A percentile compares a stretch with the other conserved stretches of the same genome.
Evolutionary conservation across 2,329 filamentous ascomycete genomes (phyloP).

Genomic region (Fusarium fracticaudum): DNA sequence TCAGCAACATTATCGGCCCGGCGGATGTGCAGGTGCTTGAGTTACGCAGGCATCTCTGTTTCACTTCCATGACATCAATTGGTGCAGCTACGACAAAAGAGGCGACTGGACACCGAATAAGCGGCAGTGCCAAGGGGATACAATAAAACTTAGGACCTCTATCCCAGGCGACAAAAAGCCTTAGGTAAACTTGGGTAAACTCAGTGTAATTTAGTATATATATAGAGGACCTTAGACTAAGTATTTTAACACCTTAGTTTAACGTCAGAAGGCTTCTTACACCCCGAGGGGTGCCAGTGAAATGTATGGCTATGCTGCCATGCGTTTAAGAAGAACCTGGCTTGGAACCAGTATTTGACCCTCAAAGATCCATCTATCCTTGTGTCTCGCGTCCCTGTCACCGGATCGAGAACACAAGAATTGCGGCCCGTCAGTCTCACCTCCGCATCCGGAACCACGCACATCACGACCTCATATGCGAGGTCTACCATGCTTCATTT

Average conservation of each 20-base stretch:
- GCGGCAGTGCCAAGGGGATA: no score
- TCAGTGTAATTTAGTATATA: no score
- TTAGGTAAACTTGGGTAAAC: no score
- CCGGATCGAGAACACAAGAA: background rate
- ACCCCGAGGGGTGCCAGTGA: background rate
- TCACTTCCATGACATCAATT: background rate
- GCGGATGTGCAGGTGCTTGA: background rate
- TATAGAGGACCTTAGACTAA: no score
- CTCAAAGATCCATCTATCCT: background rate
- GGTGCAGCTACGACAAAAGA: background rate
- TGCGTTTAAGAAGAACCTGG: background rate
- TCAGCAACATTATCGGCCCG: background rate
- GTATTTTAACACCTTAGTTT: no score
- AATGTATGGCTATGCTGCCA: no score
- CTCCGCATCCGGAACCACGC: conserved; percentile 23
- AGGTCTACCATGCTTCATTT: conserved; percentile 26
- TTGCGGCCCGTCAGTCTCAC: background rate
- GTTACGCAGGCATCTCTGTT: background rate
- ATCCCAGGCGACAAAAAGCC: no score
- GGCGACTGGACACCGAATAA: background rate
- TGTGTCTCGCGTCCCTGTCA: background rate
- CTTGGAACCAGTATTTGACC: background rate
- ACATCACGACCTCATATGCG: background rate
- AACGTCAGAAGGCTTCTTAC: no score
- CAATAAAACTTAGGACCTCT: no score